Percentiles rank a stretch among this genome's conserved stretches.
These are phyloP conservation scores for Arachnomyces sp. DNA, from an alignment of 2,329 filamentous ascomycete genomes.

Conservation along the genomic window DNA sequence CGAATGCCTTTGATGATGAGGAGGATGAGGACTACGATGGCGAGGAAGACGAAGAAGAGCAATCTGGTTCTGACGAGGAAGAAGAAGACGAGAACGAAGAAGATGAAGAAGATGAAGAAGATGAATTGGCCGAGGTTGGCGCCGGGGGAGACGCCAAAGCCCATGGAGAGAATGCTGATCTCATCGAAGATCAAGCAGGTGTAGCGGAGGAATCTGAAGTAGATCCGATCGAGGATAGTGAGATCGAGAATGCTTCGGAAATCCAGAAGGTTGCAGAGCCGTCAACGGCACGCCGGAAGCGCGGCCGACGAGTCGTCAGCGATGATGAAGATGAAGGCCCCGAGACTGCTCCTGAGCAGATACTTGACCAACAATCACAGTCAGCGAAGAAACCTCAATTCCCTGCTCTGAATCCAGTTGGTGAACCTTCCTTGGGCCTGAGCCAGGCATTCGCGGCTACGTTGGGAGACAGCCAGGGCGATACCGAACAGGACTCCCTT, in stretches of 20 bases:
- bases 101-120: constrained; percentile 35
- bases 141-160: constrained; percentile 14
- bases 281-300: constrained; percentile 46
- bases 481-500: constrained; percentile 42
- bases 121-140: constrained; percentile 28
- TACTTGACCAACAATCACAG: constrained; percentile 15
- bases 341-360: constrained; percentile 16
- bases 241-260: constrained; percentile 33
- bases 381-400: constrained; percentile 49
- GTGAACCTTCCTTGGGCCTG: constrained; percentile 53
- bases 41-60: constrained; percentile 38
- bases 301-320: constrained; percentile 51
- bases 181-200: constrained; percentile 26
- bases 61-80: constrained; percentile 42
- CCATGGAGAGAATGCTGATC: constrained; percentile 14
- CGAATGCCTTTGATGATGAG: constrained; percentile 43
- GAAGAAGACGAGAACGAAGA: constrained; percentile 32
- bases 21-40: constrained; percentile 51
- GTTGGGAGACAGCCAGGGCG: constrained; percentile 57
- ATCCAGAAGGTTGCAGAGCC: constrained; percentile 18
- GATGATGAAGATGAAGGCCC: constrained; percentile 57
- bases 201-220: constrained; percentile 31
- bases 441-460: constrained; percentile 90
- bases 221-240: constrained; percentile 18
- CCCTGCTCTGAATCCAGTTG: constrained; percentile 53